Percentiles rank a stretch among this genome's conserved stretches.
Conservation (phyloP, 306 rosid species). For the Acacia acuminata region DNA sequence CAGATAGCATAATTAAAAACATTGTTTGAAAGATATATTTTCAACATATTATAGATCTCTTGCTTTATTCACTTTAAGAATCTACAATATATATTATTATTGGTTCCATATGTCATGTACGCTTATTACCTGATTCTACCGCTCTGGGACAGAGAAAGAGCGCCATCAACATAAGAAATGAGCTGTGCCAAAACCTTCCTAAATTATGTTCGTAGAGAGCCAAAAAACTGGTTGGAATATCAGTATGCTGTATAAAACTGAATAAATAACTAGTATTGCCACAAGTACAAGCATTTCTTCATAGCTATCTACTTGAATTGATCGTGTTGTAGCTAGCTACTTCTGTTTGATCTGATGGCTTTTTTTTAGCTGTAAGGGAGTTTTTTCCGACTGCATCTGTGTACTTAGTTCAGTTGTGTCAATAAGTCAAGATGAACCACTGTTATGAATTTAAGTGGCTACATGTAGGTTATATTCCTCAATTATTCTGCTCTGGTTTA, state of each 20-base stretch:
- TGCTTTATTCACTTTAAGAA: neutral
- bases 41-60: too few relatives aligned
- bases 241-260: neutral
- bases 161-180: neutral
- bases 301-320: neutral
- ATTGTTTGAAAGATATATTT: neutral
- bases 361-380: neutral
- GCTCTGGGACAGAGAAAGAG: neutral
- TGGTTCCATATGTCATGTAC: neutral
- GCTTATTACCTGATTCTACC: neutral
- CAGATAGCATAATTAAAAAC: neutral
- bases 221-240: neutral
- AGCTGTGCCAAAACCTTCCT: neutral
- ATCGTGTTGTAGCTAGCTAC: too few relatives aligned
- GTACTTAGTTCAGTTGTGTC: neutral
- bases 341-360: neutral
- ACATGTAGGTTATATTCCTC: neutral
- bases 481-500: neutral
- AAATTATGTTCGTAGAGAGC: neutral
- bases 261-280: neutral
- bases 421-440: neutral
- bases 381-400: neutral
- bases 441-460: neutral
- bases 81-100: neutral
- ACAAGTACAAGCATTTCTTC: neutral